A percentile compares a stretch with the other conserved stretches of the same genome.
Conservation (phyloP, 768 basidiomycete species). For the Naematelia aurantialba region DNA sequence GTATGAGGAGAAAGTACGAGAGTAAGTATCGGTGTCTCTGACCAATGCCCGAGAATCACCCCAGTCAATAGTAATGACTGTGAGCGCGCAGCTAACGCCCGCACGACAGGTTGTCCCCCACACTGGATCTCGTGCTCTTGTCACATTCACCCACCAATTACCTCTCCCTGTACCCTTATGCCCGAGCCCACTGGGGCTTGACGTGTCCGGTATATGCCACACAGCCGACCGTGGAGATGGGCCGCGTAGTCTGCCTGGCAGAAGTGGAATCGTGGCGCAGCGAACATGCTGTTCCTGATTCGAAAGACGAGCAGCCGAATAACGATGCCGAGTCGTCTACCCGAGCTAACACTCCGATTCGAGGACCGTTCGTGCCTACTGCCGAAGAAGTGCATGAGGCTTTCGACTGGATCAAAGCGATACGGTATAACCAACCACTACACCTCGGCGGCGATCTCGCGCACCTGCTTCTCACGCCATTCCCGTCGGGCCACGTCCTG, state of each 20-base stretch:
- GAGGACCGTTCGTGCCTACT: constrained; percentile 65
- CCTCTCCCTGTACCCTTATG: constrained; percentile 88
- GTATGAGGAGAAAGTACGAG: constrained; percentile 47
- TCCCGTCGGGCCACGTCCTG: constrained; percentile 88
- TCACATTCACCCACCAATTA: constrained; percentile 90
- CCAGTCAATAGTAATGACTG: neutral
- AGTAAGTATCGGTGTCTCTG: constrained; percentile 33
- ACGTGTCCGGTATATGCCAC: constrained; percentile 90
- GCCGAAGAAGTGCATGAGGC: constrained; percentile 83
- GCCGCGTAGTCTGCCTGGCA: constrained; percentile 81
- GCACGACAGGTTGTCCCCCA: constrained; percentile 63
- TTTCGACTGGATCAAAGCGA: constrained; percentile 83
- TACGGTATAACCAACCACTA: constrained; percentile 91
- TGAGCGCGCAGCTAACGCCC: too few relatives aligned
- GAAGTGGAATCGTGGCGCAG: constrained; percentile 69
- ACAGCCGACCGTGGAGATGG: constrained; percentile 93
- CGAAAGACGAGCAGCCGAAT: constrained; percentile 6
- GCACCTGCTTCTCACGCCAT: constrained; percentile 65
- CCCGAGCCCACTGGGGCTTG: constrained; percentile 79
- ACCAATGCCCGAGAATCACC: too few relatives aligned
- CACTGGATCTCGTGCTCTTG: constrained; percentile 82
- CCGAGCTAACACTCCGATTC: constrained; percentile 32
- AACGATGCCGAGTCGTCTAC: constrained; percentile 8
- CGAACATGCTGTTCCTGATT: constrained; percentile 39
- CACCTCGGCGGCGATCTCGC: constrained; percentile 72